Evolutionary conservation across 129 eudicot species (phyloP).

Genomic region (Lactuca sativa): DNA sequence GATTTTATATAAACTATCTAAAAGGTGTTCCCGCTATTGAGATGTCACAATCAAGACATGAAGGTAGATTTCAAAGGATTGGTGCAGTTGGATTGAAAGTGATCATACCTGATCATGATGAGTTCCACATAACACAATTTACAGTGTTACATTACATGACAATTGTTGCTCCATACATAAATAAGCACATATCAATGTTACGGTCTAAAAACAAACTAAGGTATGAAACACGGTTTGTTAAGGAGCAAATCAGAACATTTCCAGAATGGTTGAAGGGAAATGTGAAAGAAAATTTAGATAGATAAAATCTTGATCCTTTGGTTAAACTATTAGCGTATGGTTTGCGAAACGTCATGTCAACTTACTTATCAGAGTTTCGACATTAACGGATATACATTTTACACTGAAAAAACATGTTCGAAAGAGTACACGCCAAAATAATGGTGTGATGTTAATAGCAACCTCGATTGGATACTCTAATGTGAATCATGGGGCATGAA

Average conservation of each 20-base stretch:
- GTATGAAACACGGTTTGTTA: background rate
- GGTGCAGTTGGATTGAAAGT: background rate
- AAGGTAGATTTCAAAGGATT: background rate
- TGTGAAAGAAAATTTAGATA: background rate
- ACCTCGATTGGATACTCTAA: background rate
- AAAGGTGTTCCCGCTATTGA: background rate
- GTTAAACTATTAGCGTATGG: background rate
- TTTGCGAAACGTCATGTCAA: background rate
- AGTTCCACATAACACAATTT: too few species aligned
- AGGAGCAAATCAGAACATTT: slow-evolving; percentile 1
- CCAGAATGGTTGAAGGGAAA: background rate
- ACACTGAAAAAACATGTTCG: too few species aligned
- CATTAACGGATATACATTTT: background rate
- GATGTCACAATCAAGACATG: background rate
- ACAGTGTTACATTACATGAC: too few species aligned
- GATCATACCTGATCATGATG: too few species aligned
- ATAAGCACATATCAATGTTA: background rate
- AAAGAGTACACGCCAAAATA: background rate
- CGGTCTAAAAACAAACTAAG: background rate
- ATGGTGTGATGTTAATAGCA: background rate
- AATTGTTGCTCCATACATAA: background rate
- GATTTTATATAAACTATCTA: background rate
- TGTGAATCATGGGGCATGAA: background rate
- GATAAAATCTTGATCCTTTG: too few species aligned
- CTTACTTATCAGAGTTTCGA: background rate